A percentile compares a stretch with the other conserved stretches of the same genome.
These are phyloP conservation scores for Coemansia umbellata DNA, from an alignment of 192 early-diverging fungal species.

Conservation along the genomic window DNA sequence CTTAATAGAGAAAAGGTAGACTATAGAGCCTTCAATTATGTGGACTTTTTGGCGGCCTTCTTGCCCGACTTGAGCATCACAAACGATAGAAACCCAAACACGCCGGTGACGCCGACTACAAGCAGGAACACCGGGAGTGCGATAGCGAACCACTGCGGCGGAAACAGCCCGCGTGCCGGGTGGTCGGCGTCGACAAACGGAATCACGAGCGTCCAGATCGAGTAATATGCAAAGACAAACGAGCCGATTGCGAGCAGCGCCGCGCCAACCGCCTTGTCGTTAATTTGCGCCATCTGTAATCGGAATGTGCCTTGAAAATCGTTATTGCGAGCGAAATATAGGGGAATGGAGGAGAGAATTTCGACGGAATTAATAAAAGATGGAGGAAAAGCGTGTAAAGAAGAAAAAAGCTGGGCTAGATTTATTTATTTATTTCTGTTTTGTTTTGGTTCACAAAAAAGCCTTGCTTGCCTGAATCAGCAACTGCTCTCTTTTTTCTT, in stretches of 20 bases:
- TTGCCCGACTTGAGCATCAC: conserved; percentile 79
- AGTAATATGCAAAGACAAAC: conserved; percentile 83
- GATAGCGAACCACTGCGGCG: conserved; percentile 80
- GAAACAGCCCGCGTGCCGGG: conserved; percentile 73
- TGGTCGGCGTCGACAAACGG: conserved; percentile 80
- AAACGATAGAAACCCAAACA: conserved; percentile 75
- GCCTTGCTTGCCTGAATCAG: no score
- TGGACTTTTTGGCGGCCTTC: conserved; percentile 70
- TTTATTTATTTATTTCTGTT: no score
- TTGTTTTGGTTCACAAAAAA: no score
- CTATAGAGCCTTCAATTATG: conserved; percentile 21
- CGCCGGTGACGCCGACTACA: conserved; percentile 68
- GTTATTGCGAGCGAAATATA: not conserved
- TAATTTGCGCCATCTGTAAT: conserved; percentile 39
- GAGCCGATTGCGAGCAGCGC: conserved; percentile 63
- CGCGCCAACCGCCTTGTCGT: conserved; percentile 79
- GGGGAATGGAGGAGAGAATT: not conserved
- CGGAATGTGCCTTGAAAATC: not conserved
- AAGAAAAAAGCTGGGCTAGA: no score
- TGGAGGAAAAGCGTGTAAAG: not conserved
- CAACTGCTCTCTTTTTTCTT: not conserved
- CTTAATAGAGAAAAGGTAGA: not conserved
- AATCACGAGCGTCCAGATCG: conserved; percentile 84
- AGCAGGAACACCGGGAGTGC: conserved; percentile 79
- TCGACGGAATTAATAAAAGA: not conserved